Evolutionary conservation across 164 flowering plant species (phyloP).

Genomic region (Magnolia sinica): DNA sequence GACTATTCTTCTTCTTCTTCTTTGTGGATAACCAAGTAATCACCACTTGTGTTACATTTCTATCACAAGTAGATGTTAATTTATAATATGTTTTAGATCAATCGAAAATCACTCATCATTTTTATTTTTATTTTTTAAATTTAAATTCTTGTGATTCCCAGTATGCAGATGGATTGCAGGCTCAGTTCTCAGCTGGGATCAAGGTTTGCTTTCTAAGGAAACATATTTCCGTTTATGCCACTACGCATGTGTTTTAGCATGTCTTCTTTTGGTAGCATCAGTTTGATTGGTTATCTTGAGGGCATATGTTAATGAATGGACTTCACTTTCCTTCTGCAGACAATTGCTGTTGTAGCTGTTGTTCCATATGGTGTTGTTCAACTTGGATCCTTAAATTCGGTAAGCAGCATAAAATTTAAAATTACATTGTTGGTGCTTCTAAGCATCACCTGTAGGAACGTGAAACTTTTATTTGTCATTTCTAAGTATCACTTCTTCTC

Average conservation of each 20-base stretch:
- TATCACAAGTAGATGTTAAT: too few relatives aligned
- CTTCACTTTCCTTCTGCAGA: conserved; percentile 43
- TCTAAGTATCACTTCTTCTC: not conserved
- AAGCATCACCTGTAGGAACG: not conserved
- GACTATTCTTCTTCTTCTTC: not conserved
- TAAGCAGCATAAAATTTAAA: conserved; percentile 24
- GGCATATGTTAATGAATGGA: not conserved
- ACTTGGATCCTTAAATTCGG: conserved; percentile 73
- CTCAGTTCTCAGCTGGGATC: conserved; percentile 67
- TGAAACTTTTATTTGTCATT: not conserved
- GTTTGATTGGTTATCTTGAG: not conserved
- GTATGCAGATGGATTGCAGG: conserved; percentile 61
- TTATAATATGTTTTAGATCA: not conserved
- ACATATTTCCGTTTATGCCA: not conserved
- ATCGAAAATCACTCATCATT: not conserved
- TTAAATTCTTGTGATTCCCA: conserved; percentile 16
- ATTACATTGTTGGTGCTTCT: not conserved
- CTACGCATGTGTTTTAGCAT: not conserved
- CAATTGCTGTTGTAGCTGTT: conserved; percentile 70
- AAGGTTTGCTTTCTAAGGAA: conserved; percentile 42
- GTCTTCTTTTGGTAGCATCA: not conserved
- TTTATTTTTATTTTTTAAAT: not conserved
- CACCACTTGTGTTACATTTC: too few relatives aligned
- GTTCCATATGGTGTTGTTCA: conserved; percentile 81
- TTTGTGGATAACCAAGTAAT: not conserved